phyloP scores from a whole-genome alignment of 2,329 filamentous ascomycete species.

The Cytospora leucostoma region DNA sequence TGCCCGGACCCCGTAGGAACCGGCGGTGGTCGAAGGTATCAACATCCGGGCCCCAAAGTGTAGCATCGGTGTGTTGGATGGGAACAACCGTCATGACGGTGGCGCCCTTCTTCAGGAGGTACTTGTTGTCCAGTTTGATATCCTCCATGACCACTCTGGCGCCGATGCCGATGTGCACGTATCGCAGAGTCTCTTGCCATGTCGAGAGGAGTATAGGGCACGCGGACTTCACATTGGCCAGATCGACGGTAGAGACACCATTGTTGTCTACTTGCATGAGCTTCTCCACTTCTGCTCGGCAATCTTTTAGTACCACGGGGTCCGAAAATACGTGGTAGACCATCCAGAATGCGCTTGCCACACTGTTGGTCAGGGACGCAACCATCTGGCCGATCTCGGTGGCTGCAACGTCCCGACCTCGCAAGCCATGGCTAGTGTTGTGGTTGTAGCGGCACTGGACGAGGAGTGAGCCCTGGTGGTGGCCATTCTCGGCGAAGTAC shows the following conservation, averaged over 20 bases:
- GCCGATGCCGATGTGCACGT: constrained; percentile 38
- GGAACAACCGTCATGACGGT: constrained; percentile 16
- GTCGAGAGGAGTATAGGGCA: constrained; percentile 43
- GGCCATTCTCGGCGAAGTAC: background rate
- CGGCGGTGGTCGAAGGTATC: constrained; percentile 11
- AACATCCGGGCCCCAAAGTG: constrained; percentile 6
- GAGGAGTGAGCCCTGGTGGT: constrained; percentile 5
- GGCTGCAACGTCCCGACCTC: constrained; percentile 36
- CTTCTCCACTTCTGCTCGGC: constrained; percentile 32
- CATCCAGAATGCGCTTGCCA: constrained; percentile 43
- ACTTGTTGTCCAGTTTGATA: constrained; percentile 13
- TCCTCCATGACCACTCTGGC: constrained; percentile 20
- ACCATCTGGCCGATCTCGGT: too few relatives aligned
- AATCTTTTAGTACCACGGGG: constrained; percentile 33
- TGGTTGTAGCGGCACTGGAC: constrained; percentile 27
- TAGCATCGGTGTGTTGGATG: constrained; percentile 1
- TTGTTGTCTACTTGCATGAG: constrained; percentile 1
- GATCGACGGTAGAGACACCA: constrained; percentile 29
- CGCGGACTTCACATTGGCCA: constrained; percentile 34
- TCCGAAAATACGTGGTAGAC: constrained; percentile 40
- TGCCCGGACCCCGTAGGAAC: background rate
- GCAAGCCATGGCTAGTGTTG: constrained; percentile 34
- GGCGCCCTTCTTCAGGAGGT: constrained; percentile 26
- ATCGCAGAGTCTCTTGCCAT: constrained; percentile 43
- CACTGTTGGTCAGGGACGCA: constrained; percentile 42